Base-by-base conservation (phyloP, 2,329 filamentous ascomycete genomes). In the Epichloe uncinata region DNA sequence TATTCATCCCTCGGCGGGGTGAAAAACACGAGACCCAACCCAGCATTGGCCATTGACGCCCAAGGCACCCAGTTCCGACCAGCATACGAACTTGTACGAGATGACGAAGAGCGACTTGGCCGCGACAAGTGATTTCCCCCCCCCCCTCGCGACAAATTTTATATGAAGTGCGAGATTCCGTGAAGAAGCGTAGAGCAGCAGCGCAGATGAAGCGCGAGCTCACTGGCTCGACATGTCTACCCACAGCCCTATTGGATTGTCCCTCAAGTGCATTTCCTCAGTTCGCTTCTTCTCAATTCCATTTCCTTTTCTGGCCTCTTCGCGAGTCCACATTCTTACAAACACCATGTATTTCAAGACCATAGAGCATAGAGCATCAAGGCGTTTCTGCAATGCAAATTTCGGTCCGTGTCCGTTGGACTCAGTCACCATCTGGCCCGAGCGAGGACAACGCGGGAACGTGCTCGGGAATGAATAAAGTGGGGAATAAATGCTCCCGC, bases 1-100 rank as follows among this genome's bases (percentile, higher is more conserved):
- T 96, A 93, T 67, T 95, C 93, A 3, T 91, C 85, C 55, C 73
- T 98, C n/a, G 93, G 93, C 18, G 91, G 93, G 3, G 88, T 81
- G 22, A 82, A 81, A 50, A 88, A 98, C 67, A 98, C 93, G 2
- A 78, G 85, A 55, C 90, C 88, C 0, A 98, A 98, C 62, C 93
- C 93, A 9, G 79, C 78, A 36, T 67, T 94, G 58, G 76, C 72
- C 54, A 58, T 56, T 47, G 63, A 61, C 12, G 60, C 60, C 15
- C 60, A 63, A 11, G 62, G 57, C 22, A 64, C 61, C 37, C 63
- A 60, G 15, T 91, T 85, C 61, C 71, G 78, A 47, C 87, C 87
- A 1, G 87, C 87, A 0, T 90, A 89, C 62, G 84, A 87, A 63
- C 67, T 93, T 57, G 73, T 77, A 47, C 78, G 82, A 53, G 88